Evolutionary conservation across 2,329 filamentous ascomycete species (phyloP).

Genomic region (Paracamarosporium sp.): DNA sequence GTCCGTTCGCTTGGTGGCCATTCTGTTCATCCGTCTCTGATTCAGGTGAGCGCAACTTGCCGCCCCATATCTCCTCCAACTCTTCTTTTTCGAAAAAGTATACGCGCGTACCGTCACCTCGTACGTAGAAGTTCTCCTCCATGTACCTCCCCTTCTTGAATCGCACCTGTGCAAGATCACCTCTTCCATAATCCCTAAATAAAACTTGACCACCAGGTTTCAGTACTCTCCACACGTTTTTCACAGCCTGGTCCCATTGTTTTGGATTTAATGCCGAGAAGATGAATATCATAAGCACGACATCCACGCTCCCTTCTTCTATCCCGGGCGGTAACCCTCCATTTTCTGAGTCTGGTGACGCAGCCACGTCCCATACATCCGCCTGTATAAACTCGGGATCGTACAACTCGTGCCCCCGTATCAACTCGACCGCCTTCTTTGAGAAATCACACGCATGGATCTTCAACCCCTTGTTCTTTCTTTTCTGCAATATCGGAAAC

Average conservation of each 20-base stretch:
- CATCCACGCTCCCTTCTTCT: constrained; percentile 79
- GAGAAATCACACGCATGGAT: constrained; percentile 97
- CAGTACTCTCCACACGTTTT: constrained; percentile 80
- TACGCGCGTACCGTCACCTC: constrained; percentile 93
- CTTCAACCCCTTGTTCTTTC: constrained; percentile 80
- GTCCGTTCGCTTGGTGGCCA: neutral
- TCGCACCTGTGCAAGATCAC: constrained; percentile 92
- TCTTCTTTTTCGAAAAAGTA: constrained; percentile 96
- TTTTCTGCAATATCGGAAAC: constrained; percentile 85
- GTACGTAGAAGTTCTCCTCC: constrained; percentile 96
- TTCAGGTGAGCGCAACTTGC: constrained; percentile 26
- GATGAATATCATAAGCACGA: constrained; percentile 95
- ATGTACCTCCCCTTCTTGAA: constrained; percentile 96
- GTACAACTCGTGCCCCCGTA: constrained; percentile 81
- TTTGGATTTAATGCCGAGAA: constrained; percentile 87
- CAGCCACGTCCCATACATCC: constrained; percentile 91
- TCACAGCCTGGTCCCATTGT: constrained; percentile 84
- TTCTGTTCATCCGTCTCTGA: neutral
- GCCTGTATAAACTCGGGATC: constrained; percentile 75
- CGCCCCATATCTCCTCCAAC: constrained; percentile 78
- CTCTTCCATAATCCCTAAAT: constrained; percentile 95
- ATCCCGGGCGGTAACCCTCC: constrained; percentile 75
- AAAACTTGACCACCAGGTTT: constrained; percentile 93
- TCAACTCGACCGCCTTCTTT: constrained; percentile 92
- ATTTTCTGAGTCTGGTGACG: constrained; percentile 52